phyloP scores from a whole-genome alignment of 2,329 filamentous ascomycete species.

The Aspergillus aculeatus region DNA sequence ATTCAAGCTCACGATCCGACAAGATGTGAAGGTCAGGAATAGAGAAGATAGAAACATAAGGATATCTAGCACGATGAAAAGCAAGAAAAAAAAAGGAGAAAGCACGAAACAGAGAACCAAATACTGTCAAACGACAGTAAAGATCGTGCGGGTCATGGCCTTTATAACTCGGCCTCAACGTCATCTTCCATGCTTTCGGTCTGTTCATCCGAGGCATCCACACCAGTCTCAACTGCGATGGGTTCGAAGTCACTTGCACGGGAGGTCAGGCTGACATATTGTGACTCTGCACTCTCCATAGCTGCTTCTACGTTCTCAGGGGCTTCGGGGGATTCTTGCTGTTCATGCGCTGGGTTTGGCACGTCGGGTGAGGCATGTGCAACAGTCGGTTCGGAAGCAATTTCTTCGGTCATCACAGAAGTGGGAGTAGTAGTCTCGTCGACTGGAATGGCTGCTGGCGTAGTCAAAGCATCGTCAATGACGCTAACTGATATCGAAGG shows the following conservation, averaged over 20 bases:
- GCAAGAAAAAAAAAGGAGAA: constrained; percentile 1
- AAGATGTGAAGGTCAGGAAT: constrained; percentile 2
- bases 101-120: constrained; percentile 12
- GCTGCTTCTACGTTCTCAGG: constrained; percentile 16
- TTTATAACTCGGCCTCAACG: background rate
- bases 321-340: background rate
- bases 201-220: constrained; percentile 40
- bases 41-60: background rate
- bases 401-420: background rate
- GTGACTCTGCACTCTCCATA: constrained; percentile 37
- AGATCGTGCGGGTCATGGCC: background rate
- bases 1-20: constrained; percentile 21
- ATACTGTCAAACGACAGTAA: constrained; percentile 5
- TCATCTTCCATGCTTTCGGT: background rate
- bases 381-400: background rate
- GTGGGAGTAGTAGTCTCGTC: background rate
- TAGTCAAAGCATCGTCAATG: background rate
- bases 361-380: background rate
- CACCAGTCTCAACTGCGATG: constrained; percentile 37
- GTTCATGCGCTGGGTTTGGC: background rate
- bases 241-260: constrained; percentile 34
- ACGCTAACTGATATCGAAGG: background rate
- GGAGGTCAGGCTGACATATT: constrained; percentile 33
- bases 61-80: constrained; percentile 10
- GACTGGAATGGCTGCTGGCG: background rate